Evolutionary conservation across 2,329 filamentous ascomycete genomes (phyloP).

Genomic region (Aspergillus sp.): DNA sequence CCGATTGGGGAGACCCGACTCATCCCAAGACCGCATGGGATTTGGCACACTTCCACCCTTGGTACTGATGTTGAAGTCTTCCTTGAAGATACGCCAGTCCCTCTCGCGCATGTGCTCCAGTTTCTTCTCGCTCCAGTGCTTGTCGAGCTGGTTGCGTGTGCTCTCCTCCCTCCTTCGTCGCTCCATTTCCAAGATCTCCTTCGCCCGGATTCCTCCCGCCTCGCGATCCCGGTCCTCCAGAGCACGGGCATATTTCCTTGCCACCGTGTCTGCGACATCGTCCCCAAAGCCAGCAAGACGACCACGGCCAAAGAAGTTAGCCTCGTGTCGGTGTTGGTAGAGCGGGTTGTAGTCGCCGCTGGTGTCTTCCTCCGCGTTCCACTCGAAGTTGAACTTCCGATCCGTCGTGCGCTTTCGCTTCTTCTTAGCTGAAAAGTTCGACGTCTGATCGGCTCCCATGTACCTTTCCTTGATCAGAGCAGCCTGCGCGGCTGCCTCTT

Average conservation of each 20-base stretch:
- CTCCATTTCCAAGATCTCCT: conserved; percentile 79
- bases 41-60: conserved; percentile 90
- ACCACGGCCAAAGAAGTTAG: conserved; percentile 63
- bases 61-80: conserved; percentile 93
- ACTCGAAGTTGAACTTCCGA: conserved; percentile 98
- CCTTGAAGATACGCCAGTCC: conserved; percentile 99
- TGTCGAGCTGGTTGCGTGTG: conserved; percentile 67
- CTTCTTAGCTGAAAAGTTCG: conserved; percentile 90
- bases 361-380: conserved; percentile 93
- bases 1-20: conserved; percentile 70
- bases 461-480: conserved; percentile 73
- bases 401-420: conserved; percentile 88
- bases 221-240: conserved; percentile 69
- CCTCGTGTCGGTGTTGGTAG: conserved; percentile 61
- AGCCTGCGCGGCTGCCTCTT: conserved; percentile 61
- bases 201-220: conserved; percentile 67
- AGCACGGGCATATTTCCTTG: conserved; percentile 56
- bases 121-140: conserved; percentile 93
- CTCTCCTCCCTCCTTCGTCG: conserved; percentile 66
- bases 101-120: conserved; percentile 91
- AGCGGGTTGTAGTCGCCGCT: conserved; percentile 74
- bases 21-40: conserved; percentile 90
- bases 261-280: conserved; percentile 46
- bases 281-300: conserved; percentile 61
- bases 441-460: conserved; percentile 84